Evolutionary conservation across 805 yeast species (phyloP).

Genomic region (Candida ortonii): DNA sequence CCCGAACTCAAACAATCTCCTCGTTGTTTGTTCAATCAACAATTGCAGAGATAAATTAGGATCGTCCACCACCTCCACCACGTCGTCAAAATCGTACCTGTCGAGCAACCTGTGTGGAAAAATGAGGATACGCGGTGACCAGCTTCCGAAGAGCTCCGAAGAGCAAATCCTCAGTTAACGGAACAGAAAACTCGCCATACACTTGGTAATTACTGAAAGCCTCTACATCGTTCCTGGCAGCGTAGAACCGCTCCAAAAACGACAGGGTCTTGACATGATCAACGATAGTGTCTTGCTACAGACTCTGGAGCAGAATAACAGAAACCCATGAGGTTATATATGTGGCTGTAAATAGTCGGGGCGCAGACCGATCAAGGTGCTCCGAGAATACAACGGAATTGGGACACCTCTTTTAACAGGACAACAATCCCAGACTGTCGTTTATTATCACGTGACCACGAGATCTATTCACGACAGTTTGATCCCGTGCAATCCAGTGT

Average conservation of each 20-base stretch:
- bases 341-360: too few species aligned
- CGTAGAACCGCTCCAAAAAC: constrained; percentile 12
- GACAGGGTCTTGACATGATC: constrained; percentile 7
- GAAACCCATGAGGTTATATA: too few species aligned
- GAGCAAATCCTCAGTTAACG: constrained; percentile 8
- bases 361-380: too few species aligned
- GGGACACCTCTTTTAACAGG: too few species aligned
- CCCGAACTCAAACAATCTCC: constrained; percentile 4
- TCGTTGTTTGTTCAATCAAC: constrained; percentile 6
- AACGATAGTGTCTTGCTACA: too few species aligned
- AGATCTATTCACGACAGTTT: constrained; percentile 23
- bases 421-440: too few species aligned
- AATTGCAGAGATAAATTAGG: constrained; percentile 3
- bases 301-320: too few species aligned
- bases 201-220: constrained; percentile 13
- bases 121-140: constrained; percentile 15
- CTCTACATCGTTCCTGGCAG: constrained; percentile 1
- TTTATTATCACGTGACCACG: too few species aligned
- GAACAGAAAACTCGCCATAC: constrained; percentile 13
- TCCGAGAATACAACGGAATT: too few species aligned
- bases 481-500: constrained; percentile 58
- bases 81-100: constrained; percentile 13
- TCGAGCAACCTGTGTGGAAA: constrained; percentile 17
- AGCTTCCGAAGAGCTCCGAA: constrained; percentile 14
- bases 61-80: constrained; percentile 17